A percentile compares a stretch with the other conserved stretches of the same genome.
Evolutionary conservation across 2,329 filamentous ascomycete genomes (phyloP).

Genomic region (Peltaster fructicola): DNA sequence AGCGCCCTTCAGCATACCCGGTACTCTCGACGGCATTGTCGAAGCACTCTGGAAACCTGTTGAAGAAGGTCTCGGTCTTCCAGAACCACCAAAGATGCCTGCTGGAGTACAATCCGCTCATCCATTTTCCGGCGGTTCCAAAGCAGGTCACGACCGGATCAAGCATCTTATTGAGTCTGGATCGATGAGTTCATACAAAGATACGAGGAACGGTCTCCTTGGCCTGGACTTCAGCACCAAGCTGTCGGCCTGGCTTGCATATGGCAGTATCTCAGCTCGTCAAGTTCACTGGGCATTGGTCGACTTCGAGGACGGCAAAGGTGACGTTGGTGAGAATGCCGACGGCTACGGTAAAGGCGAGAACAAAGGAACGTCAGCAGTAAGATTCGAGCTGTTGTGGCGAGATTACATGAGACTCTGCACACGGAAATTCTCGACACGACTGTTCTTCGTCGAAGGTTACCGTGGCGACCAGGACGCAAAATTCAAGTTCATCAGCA

Average conservation of each 20-base stretch:
- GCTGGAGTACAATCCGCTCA: conserved; percentile 39
- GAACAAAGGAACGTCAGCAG: conserved; percentile 49
- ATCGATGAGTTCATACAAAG: conserved; percentile 46
- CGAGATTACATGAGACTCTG: conserved; percentile 68
- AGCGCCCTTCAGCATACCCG: conserved; percentile 46
- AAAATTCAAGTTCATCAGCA: conserved; percentile 19
- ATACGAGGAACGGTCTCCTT: conserved; percentile 53
- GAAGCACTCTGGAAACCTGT: conserved; percentile 41
- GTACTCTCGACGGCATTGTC: conserved; percentile 35
- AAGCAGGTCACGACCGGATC: conserved; percentile 39
- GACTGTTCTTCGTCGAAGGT: conserved; percentile 47
- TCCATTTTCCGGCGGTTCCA: conserved; percentile 52
- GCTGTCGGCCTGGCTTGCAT: conserved; percentile 52
- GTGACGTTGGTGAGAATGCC: conserved; percentile 21
- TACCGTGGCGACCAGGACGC: conserved; percentile 33
- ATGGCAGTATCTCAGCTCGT: conserved; percentile 55
- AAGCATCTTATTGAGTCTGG: conserved; percentile 43
- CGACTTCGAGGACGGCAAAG: conserved; percentile 48
- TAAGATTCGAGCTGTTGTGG: conserved; percentile 61
- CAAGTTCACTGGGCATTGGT: conserved; percentile 52
- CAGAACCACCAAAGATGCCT: conserved; percentile 36
- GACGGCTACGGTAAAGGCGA: conserved; percentile 51
- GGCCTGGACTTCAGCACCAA: conserved; percentile 60
- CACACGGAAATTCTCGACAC: conserved; percentile 47
- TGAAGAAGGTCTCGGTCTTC: conserved; percentile 28